Evolutionary conservation across 2,329 filamentous ascomycete species (phyloP), one percentile per base, ranked within the genome.

Genomic region (Immersiporthe knoxdaviesiana): DNA sequence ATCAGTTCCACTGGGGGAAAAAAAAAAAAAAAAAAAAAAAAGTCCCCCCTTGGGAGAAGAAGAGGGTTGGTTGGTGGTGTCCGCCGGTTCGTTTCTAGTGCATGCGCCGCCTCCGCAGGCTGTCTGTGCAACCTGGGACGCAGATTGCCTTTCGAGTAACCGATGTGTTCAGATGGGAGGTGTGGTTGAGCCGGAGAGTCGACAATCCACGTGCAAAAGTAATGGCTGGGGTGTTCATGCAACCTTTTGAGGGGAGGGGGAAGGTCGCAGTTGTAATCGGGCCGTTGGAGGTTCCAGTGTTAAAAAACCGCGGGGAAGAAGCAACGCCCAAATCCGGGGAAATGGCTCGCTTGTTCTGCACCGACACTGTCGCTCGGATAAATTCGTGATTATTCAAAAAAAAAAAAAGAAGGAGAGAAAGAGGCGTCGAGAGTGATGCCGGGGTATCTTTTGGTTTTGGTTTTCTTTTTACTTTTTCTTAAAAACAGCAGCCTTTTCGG

Each of bases 291-390:
- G 61, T 60, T 63, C 56, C n/a, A 62, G 27, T 10, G 64, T 44
- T 62, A 58, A 32, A 37, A 67, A 69, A 69, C 69, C 70, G 70
- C 70, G 70, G 70, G 70, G 70, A 66, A 66, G 54, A 67, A 35
- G 41, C 44, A 35, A 54, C 52, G 41, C 59, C 52, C 35, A 47
- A 71, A 71, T 71, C 69, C 69, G 69, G 69, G 69, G 69, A 68
- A 71, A 41, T 35, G 63, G 69, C 61, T 67, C 52, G 52, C 41
- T 50, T 59, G 52, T 60, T 60, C 39, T 66, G 37, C 54, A 30
- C 24, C 27, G 60, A 61, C n/a, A n/a, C 18, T 8, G 63, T 39
- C 63, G 60, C 65, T 67, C n/a, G 63, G 58, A 58, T 54, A 37
- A 63, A 64, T 64, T 63, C 59, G 63, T 66, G 60, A 30, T 41